Evolutionary conservation across 495 filamentous ascomycete genomes (phyloP).

Genomic region (Tuber indicum): DNA sequence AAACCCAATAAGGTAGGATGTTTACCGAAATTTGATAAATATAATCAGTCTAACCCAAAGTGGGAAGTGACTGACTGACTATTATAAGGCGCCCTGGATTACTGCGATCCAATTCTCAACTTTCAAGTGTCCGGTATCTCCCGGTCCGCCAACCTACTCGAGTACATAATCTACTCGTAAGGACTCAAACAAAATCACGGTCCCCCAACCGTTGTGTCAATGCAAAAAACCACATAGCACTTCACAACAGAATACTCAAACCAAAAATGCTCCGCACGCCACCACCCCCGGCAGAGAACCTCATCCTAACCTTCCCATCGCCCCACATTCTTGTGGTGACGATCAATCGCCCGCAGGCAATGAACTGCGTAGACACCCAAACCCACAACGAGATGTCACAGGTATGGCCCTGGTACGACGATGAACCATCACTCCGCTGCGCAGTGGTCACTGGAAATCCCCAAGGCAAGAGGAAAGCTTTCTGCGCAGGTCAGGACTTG

Average conservation of each 20-base stretch:
- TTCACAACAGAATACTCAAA: background rate
- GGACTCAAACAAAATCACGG: background rate
- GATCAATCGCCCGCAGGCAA: conserved; percentile 53
- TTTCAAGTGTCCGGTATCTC: background rate
- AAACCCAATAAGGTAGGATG: too few relatives aligned
- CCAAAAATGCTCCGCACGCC: conserved; percentile 8
- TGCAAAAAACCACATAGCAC: background rate
- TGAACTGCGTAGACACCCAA: conserved; percentile 54
- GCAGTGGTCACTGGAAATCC: conserved; percentile 53
- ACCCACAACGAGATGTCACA: conserved; percentile 50
- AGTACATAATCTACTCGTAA: too few relatives aligned
- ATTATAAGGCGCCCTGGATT: too few relatives aligned
- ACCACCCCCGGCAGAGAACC: conserved; percentile 17
- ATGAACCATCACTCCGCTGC: conserved; percentile 51
- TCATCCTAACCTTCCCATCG: conserved; percentile 51
- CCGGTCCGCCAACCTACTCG: background rate
- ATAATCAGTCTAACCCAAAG: too few relatives aligned
- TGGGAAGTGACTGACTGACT: too few relatives aligned
- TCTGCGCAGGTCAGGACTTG: conserved; percentile 57
- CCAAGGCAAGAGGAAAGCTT: conserved; percentile 45
- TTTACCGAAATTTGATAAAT: too few relatives aligned
- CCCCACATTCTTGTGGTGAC: conserved; percentile 56
- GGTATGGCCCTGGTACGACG: conserved; percentile 56
- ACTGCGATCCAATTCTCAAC: too few relatives aligned
- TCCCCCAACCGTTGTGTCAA: background rate